Base-by-base conservation (phyloP, 495 filamentous ascomycete genomes). In the Ramalina intermedia region DNA sequence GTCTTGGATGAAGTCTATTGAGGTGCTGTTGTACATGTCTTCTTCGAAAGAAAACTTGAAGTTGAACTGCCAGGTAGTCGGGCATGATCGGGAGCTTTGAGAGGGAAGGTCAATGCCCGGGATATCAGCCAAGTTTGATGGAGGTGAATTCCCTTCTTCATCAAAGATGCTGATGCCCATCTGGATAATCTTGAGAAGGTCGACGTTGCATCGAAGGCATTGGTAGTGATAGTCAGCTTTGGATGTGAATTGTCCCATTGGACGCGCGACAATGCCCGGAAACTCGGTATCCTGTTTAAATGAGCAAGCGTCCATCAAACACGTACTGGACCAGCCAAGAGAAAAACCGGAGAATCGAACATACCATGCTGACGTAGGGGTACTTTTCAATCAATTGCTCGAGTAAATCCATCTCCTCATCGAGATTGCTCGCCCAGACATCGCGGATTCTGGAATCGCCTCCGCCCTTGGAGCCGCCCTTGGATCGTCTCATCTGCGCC, bases 211-310 rank as follows among this genome's bases (percentile, higher is more conserved):
- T 45, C 91, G 85, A 23, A 98, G 78, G 45, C 88, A 95, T 69
- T 98, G 91, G 67, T 98, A 98, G 60, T 98, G 91, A 61, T 96
- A 98, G 56, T 94, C 88, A 38, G 87, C 90, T 69, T 96, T 96
- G 23, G 82, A 87, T 14, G 80, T 78, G 61, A 98, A 98, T 36
- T 81, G 74, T 13, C 91, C 91, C 73, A 98, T 96, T 4, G 91
- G 91, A 44, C 91, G 79, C 20, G 89, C 86, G 43, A 98, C 89
- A 36, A 98, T 85, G 27, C 91, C 91, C 4, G 91, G 91, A 58
- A 98, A 98, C 61, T 96, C 90, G 41, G 93, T 95, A 62, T 98
- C 93, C 90, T 96, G 61, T 5, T 24, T 35, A 38, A 13, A 36
- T 57, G 11, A 49, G 43, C 21, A 41, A 2, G 17, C 16, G 39